Evolutionary conservation across 805 yeast genomes (phyloP), one percentile per base, ranked within the genome.

Genomic region (Wickerhamiella dianesei): DNA sequence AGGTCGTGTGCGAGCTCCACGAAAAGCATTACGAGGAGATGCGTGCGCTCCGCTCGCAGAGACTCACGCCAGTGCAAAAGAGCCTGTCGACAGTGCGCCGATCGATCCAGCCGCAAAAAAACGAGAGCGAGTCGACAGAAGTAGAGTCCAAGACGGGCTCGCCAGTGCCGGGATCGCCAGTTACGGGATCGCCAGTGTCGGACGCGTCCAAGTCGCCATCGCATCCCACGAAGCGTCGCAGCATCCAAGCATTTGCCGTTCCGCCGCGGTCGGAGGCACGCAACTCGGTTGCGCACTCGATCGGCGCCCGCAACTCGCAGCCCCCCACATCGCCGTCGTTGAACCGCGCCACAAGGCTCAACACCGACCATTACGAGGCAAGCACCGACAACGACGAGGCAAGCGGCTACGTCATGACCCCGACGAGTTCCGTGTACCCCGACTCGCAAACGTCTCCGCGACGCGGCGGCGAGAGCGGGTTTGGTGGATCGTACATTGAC

Each of bases 1-100:
- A 50, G 37, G 61, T 63, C 35, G 51, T 63, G 2, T 50, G 49
- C 32, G 65, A 61, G 12, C 53, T 64, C 21, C 54, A 55, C 36
- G 44, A 48, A 3, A 53, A 56, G 43, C 65, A 64, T 43, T 47
- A 53, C 35, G 43, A 46, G 36, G 64, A 59, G 44, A 21, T 63
- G 37, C 49, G 58, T 32, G 48, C 48, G 25, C 45, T 53, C 8
- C 47, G 51, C 12, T 46, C 54, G 29, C 25, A 17, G n/a, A 21
- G 41, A 18, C 21, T 39, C 25, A 14, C 41, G n/a, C 32, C 32
- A 6, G 32, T 25, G 32, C 32, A 25, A 25, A 25, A 25, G 32
- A 25, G 32, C 12, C 12, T 25, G 12, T 25, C 32, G 12, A 25
- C 32, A 25, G 32, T 25, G 32, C 6, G 32, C 6, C 32, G 12